Evolutionary conservation across 495 filamentous ascomycete genomes (phyloP), one percentile per base, ranked within the genome.

Genomic region (Geopyxis carbonaria): DNA sequence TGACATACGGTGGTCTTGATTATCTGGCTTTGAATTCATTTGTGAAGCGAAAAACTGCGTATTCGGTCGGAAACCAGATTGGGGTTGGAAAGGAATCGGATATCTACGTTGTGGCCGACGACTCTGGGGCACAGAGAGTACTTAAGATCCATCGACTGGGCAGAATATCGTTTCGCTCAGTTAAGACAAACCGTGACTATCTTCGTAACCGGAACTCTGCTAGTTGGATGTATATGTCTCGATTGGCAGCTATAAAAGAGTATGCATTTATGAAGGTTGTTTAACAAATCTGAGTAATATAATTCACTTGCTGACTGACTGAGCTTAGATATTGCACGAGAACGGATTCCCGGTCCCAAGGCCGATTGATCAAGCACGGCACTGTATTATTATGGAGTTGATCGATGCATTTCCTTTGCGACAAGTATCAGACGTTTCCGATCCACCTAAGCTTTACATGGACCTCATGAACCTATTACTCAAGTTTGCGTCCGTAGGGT

Each of bases 1-100:
- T 99, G 16, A 91, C 87, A 16, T 95, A 95, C 60, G 89, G 89
- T 46, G 89, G 89, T 2, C 74, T 94, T 27, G 89, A 99, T 64
- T 99, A 99, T 59, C 74, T 95, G 11, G 82, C 89, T 7, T 69
- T 99, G 38, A 77, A 95, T 57, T 74, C 84, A 5, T 78, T 93
- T 61, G 75, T 83, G 14, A 78, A 78, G 51, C 66, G 73, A 42
- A 71, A 73, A 38, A 67, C 64, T 47, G 69, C 94, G 30, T 94
- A 92, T 69, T 85, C 77, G 42, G 81, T 93, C 18, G 89, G 89
- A 34, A 87, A 78, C 61, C 86, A 92, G 53, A 79, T 99, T 47
- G 89, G 91, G 38, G 82, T 94, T 5, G 89, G 89, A 48, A 99
- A 99, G 62, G 89, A 99, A 62, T 82, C 75, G 48, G 89, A 99